These are phyloP conservation scores for Hsuehochloa calcarea DNA, from an alignment of 176 grass and related monocot genomes.

Conservation along the genomic window DNA sequence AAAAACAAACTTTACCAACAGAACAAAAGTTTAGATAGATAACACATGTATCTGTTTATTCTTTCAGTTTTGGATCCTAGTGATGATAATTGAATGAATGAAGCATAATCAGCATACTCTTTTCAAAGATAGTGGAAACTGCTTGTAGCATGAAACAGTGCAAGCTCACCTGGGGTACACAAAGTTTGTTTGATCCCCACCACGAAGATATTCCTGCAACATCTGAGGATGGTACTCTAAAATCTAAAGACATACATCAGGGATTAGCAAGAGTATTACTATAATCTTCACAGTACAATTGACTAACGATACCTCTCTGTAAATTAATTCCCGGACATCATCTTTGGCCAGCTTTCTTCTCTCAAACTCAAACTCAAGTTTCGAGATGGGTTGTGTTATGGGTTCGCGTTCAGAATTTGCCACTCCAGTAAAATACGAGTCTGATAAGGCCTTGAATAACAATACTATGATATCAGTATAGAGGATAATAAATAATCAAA, in stretches of 20 bases:
- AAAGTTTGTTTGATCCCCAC: constrained; percentile 69
- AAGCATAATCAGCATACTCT: background rate
- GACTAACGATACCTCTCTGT: constrained; percentile 64
- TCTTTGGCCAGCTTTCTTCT: constrained; percentile 85
- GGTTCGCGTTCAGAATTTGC: constrained; percentile 69
- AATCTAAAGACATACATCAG: constrained; percentile 49
- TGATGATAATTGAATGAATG: background rate
- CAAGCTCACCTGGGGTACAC: constrained; percentile 78
- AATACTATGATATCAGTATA: constrained; percentile 38
- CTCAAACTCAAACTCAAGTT: constrained; percentile 95
- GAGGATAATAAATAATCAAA: background rate
- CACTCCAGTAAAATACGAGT: constrained; percentile 82
- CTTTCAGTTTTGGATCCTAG: background rate
- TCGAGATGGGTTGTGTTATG: constrained; percentile 63
- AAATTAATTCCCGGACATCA: constrained; percentile 88
- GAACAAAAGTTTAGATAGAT: background rate
- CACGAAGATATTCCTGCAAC: constrained; percentile 66
- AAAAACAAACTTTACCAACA: background rate
- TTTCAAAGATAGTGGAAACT: constrained; percentile 8
- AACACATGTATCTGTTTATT: background rate
- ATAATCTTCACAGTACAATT: background rate
- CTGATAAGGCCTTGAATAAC: constrained; percentile 61
- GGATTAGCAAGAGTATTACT: constrained; percentile 20
- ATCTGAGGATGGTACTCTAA: constrained; percentile 99
- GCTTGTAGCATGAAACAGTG: background rate